phyloP scores from a whole-genome alignment of 495 filamentous ascomycete genomes.

The Margaritispora aquatica region DNA sequence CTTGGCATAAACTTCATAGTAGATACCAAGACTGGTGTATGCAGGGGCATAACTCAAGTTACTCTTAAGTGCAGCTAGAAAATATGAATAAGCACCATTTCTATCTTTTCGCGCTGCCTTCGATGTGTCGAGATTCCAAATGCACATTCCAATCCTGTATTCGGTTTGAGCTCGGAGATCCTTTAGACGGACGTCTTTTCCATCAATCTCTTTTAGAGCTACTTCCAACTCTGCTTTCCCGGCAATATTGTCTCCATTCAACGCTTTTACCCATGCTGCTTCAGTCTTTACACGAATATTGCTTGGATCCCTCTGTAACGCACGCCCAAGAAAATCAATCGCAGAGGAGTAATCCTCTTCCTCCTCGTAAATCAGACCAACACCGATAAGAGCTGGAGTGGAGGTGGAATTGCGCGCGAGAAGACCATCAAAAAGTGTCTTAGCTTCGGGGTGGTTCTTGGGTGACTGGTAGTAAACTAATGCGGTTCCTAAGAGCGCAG shows the following conservation, averaged over 20 bases:
- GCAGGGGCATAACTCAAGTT: slow-evolving; percentile 89
- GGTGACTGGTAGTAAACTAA: slow-evolving; percentile 85
- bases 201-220: slow-evolving; percentile 42
- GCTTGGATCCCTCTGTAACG: slow-evolving; percentile 58
- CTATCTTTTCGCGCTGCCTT: slow-evolving; percentile 67
- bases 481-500: slow-evolving; percentile 70
- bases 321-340: slow-evolving; percentile 68
- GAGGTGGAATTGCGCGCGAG: slow-evolving; percentile 64
- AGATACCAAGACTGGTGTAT: slow-evolving; percentile 93
- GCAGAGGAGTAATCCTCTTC: slow-evolving; percentile 81
- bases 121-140: slow-evolving; percentile 77
- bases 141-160: slow-evolving; percentile 81
- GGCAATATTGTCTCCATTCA: slow-evolving; percentile 64
- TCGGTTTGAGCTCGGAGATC: slow-evolving; percentile 76
- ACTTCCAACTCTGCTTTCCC: slow-evolving; percentile 62
- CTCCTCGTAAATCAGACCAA: slow-evolving; percentile 87
- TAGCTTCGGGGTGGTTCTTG: slow-evolving; percentile 83
- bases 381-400: slow-evolving; percentile 76
- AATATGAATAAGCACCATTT: slow-evolving; percentile 70
- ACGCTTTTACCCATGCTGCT: slow-evolving; percentile 80
- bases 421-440: slow-evolving; percentile 70
- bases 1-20: slow-evolving; percentile 83
- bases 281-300: slow-evolving; percentile 77
- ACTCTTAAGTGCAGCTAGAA: slow-evolving; percentile 75
- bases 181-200: slow-evolving; percentile 46